Evolutionary conservation across 1,284 basidiomycete species (phyloP).

Genomic region (Moesziomyces parantarcticus): DNA sequence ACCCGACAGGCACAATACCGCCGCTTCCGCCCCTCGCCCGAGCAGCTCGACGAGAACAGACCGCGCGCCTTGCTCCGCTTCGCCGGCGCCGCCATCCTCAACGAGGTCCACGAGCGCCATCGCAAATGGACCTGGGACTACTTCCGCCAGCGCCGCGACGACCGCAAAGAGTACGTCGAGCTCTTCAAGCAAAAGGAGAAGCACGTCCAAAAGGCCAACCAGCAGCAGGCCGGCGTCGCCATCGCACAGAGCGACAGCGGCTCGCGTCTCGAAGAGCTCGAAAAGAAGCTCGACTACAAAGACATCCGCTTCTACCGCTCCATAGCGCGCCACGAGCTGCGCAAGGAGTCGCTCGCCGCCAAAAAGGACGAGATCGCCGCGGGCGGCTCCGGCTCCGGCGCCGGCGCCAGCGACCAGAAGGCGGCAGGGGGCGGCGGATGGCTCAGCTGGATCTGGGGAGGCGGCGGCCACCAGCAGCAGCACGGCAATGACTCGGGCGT

Average conservation of each 20-base stretch:
- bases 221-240: slow-evolving; percentile 53
- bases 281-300: slow-evolving; percentile 87
- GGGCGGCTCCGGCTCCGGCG: slow-evolving; percentile 69
- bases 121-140: slow-evolving; percentile 92
- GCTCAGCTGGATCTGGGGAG: slow-evolving; percentile 66
- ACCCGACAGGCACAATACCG: slow-evolving; percentile 81
- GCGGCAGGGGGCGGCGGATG: slow-evolving; percentile 54
- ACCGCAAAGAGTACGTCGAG: slow-evolving; percentile 82
- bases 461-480: slow-evolving; percentile 35
- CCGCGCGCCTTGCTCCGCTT: slow-evolving; percentile 82
- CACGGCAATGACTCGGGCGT: slow-evolving; percentile 69
- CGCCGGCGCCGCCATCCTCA: slow-evolving; percentile 83
- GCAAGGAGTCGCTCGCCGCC: slow-evolving; percentile 76
- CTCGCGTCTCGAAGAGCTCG: slow-evolving; percentile 75
- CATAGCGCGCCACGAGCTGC: slow-evolving; percentile 87
- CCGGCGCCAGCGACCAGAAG: slow-evolving; percentile 69
- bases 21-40: slow-evolving; percentile 75
- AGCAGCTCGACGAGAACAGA: slow-evolving; percentile 76
- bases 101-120: slow-evolving; percentile 85
- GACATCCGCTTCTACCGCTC: slow-evolving; percentile 98
- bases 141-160: slow-evolving; percentile 87
- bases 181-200: slow-evolving; percentile 82
- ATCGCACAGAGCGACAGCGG: slow-evolving; percentile 52
- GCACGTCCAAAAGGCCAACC: slow-evolving; percentile 48
- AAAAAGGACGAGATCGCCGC: slow-evolving; percentile 65